A percentile compares a stretch with the other conserved stretches of the same genome.
Evolutionary conservation across 768 basidiomycete genomes (phyloP).

Genomic region (Rhodotorula sphaerocarpa): DNA sequence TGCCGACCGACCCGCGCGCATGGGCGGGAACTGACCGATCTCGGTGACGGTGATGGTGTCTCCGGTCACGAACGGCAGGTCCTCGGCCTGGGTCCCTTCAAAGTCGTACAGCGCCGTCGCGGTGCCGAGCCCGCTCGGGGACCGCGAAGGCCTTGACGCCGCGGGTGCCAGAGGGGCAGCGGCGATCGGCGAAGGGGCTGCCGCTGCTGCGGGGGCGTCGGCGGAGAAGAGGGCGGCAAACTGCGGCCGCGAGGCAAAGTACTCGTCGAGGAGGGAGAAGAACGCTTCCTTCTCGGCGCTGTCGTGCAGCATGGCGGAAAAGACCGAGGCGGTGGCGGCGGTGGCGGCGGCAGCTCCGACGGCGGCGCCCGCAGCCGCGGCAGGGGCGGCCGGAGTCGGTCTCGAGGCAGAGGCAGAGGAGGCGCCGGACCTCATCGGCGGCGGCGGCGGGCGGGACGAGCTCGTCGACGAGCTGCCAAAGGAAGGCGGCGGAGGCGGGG

Average conservation of each 20-base stretch:
- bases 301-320: constrained; percentile 4
- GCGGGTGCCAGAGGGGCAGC: not conserved
- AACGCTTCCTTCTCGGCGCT: constrained; percentile 22
- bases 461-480: too few species aligned
- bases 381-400: too few species aligned
- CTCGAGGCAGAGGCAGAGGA: too few species aligned
- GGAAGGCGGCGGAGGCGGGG: too few species aligned
- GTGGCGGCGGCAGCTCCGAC: not conserved
- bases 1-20: not conserved
- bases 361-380: too few species aligned
- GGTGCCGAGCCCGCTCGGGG: not conserved
- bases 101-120: constrained; percentile 29
- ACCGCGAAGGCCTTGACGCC: not conserved
- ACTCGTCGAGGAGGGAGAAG: constrained; percentile 30
- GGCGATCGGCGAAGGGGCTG: not conserved
- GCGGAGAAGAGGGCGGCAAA: constrained; percentile 12
- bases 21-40: constrained; percentile 13
- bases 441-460: too few species aligned
- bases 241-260: not conserved
- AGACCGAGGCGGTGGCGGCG: not conserved
- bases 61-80: constrained; percentile 43
- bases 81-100: constrained; percentile 36
- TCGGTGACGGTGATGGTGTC: constrained; percentile 41
- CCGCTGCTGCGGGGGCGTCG: not conserved
- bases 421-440: too few species aligned